Evolutionary conservation across 768 basidiomycete genomes (phyloP).

Genomic region (Mycena galericulata): DNA sequence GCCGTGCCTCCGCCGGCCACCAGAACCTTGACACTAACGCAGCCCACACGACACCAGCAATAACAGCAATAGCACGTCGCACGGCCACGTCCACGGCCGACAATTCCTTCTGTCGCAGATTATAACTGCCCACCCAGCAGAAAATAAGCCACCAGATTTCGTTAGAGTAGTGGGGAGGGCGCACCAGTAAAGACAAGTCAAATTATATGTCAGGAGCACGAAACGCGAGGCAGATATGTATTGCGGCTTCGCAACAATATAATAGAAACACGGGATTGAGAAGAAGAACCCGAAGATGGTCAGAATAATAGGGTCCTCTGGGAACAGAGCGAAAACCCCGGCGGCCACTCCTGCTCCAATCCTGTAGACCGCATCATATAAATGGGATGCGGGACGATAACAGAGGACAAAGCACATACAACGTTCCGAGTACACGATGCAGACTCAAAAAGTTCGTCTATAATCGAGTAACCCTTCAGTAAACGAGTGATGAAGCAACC

Average conservation of each 20-base stretch:
- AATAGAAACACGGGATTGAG: conserved; percentile 95
- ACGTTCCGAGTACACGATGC: conserved; percentile 87
- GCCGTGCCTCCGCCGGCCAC: conserved; percentile 96
- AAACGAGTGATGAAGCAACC: conserved; percentile 19
- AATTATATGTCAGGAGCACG: conserved; percentile 88
- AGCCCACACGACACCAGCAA: conserved; percentile 90
- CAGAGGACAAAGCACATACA: conserved; percentile 64
- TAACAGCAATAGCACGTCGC: conserved; percentile 85
- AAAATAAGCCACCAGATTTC: background rate
- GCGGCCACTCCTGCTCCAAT: conserved; percentile 85
- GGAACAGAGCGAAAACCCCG: conserved; percentile 77
- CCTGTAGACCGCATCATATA: conserved; percentile 51
- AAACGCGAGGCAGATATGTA: conserved; percentile 84
- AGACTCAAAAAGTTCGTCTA: conserved; percentile 90
- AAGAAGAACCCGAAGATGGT: conserved; percentile 90
- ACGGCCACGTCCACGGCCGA: conserved; percentile 78
- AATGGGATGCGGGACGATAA: conserved; percentile 6
- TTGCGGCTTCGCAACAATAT: conserved; percentile 82
- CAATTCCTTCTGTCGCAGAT: conserved; percentile 71
- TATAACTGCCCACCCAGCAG: conserved; percentile 67
- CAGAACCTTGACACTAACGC: conserved; percentile 88
- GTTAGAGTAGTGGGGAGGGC: conserved; percentile 35
- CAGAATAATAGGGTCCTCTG: conserved; percentile 78
- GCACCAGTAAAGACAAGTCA: conserved; percentile 82
- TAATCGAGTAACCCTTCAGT: conserved; percentile 6